Conservation (phyloP, 2,329 filamentous ascomycete genomes). For the Cytospora chrysosperma region DNA sequence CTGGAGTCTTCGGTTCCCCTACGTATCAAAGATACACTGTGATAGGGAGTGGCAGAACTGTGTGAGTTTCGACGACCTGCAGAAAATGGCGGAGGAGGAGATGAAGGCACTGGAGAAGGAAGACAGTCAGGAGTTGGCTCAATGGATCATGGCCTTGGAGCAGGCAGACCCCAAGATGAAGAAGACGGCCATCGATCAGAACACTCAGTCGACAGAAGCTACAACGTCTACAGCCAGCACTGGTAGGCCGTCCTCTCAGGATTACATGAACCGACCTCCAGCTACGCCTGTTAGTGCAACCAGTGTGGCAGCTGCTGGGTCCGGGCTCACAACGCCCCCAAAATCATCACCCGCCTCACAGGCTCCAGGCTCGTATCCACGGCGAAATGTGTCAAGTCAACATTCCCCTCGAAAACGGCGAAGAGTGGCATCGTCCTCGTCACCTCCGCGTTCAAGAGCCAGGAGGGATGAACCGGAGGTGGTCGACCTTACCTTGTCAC, state of each 20-base stretch:
- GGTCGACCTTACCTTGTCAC: neutral
- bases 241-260: constrained; percentile 15
- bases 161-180: constrained; percentile 46
- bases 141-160: constrained; percentile 63
- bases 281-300: neutral
- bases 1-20: constrained; percentile 74
- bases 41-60: constrained; percentile 71
- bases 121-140: constrained; percentile 58
- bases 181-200: constrained; percentile 39
- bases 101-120: constrained; percentile 48
- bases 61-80: constrained; percentile 68
- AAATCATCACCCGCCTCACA: constrained; percentile 14
- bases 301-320: neutral
- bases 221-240: constrained; percentile 25
- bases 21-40: constrained; percentile 72
- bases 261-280: neutral
- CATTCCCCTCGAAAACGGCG: constrained; percentile 14
- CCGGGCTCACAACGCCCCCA: constrained; percentile 12
- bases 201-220: constrained; percentile 46
- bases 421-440: neutral
- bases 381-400: neutral
- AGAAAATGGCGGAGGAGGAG: constrained; percentile 61
- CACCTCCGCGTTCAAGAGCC: neutral
- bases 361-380: neutral
- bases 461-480: constrained; percentile 2